phyloP scores from a whole-genome alignment of 2,329 filamentous ascomycete species.

The Trichoderma harzianum region DNA sequence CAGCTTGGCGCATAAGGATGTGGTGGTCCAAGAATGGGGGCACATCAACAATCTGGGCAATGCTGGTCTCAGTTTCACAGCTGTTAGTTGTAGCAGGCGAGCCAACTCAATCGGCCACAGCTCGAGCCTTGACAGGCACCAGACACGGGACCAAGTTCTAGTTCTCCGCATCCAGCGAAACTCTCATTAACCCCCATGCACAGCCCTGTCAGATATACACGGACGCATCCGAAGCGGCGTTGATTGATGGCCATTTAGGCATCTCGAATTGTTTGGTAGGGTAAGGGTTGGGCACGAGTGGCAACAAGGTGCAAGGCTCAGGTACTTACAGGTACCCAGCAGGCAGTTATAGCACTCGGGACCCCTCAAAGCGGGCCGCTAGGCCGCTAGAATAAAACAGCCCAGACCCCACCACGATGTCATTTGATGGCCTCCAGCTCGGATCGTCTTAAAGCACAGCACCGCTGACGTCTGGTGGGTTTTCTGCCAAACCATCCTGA shows the following conservation, averaged over 20 bases:
- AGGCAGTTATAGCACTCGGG: constrained; percentile 11
- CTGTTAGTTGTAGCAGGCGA: neutral
- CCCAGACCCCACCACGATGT: constrained; percentile 22
- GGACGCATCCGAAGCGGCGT: neutral
- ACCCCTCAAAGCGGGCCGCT: constrained; percentile 19
- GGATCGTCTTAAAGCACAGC: constrained; percentile 1
- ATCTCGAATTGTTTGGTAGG: neutral
- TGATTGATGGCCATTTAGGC: neutral
- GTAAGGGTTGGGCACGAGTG: constrained; percentile 8
- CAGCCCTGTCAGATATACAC: neutral
- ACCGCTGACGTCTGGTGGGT: constrained; percentile 13
- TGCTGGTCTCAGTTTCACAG: neutral
- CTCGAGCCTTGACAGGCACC: neutral
- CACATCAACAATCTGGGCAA: neutral
- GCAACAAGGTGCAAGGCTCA: neutral
- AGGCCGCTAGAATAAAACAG: neutral
- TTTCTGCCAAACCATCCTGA: neutral
- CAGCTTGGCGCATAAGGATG: neutral
- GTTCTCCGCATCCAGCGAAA: neutral
- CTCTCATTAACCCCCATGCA: neutral
- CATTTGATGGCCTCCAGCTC: constrained; percentile 17
- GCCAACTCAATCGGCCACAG: neutral
- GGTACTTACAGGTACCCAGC: neutral
- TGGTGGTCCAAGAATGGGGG: neutral
- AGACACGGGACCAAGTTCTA: neutral